A percentile compares a stretch with the other conserved stretches of the same genome.
Conservation (phyloP, 2,329 filamentous ascomycete genomes). For the Didymosphaeria variabile region DNA sequence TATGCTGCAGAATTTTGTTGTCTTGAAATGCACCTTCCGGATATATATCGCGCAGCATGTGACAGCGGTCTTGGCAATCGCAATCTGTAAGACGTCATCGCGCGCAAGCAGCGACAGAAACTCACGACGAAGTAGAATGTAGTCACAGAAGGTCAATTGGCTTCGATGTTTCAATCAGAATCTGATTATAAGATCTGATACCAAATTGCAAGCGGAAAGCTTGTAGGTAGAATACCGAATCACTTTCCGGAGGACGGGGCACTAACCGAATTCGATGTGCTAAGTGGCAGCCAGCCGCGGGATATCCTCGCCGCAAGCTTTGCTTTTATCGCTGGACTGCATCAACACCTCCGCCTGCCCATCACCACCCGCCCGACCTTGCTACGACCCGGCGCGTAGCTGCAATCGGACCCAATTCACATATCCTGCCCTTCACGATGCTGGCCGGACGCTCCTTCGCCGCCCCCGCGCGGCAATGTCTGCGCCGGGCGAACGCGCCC, state of each 20-base stretch:
- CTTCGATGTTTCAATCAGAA: not conserved
- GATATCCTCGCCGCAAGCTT: conserved; percentile 31
- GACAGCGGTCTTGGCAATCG: conserved; percentile 14
- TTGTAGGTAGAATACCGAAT: not conserved
- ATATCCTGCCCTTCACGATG: conserved; percentile 67
- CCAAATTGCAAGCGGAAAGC: not conserved
- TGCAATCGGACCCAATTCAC: conserved; percentile 42
- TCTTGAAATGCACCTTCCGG: conserved; percentile 1
- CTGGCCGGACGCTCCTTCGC: conserved; percentile 81
- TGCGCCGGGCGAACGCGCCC: conserved; percentile 68
- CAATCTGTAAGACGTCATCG: not conserved
- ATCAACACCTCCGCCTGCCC: conserved; percentile 33
- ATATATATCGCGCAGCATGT: conserved; percentile 14
- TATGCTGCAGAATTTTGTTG: not conserved
- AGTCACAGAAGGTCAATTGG: not conserved
- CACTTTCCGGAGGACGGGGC: conserved; percentile 9
- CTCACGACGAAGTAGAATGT: not conserved
- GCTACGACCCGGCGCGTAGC: conserved; percentile 44
- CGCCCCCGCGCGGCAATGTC: conserved; percentile 79
- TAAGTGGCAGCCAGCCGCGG: conserved; percentile 26
- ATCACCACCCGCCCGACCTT: conserved; percentile 23
- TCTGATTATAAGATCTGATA: not conserved
- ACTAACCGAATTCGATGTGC: conserved; percentile 19
- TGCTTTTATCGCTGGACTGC: conserved; percentile 35
- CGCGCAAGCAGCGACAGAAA: not conserved